A percentile compares a stretch with the other conserved stretches of the same genome.
These are phyloP conservation scores for Yamadazyma songkhlaensis DNA, from an alignment of 1,139 yeast species.

Conservation along the genomic window DNA sequence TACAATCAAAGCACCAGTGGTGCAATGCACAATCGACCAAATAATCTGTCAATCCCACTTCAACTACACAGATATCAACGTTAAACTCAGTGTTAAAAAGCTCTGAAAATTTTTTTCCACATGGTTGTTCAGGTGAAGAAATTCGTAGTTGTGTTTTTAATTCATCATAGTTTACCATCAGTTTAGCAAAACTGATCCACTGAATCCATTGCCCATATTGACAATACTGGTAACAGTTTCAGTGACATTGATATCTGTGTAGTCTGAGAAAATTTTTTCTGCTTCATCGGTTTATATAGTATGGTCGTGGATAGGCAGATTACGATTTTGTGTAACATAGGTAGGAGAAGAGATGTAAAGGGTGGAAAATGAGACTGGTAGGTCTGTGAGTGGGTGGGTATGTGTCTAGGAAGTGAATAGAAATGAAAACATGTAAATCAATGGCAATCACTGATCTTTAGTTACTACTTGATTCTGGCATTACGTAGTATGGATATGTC, in stretches of 20 bases:
- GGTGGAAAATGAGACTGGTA: no score
- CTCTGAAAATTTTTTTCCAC: conserved; percentile 61
- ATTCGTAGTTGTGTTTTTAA: conserved; percentile 48
- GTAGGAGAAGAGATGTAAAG: no score
- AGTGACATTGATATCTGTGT: not conserved
- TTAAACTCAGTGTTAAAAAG: conserved; percentile 62
- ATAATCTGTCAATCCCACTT: not conserved
- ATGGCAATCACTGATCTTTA: no score
- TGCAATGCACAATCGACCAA: no score
- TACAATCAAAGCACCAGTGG: no score
- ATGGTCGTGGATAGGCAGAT: not conserved
- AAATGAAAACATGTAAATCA: no score
- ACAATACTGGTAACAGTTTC: not conserved
- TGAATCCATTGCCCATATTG: not conserved
- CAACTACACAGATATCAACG: not conserved
- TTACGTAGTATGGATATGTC: no score
- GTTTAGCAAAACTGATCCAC: conserved; percentile 1
- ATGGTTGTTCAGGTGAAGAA: conserved; percentile 65
- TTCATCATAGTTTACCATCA: conserved; percentile 33
- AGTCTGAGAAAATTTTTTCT: conserved; percentile 2
- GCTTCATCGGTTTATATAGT: conserved; percentile 2
- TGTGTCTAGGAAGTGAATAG: no score
- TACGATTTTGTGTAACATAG: no score
- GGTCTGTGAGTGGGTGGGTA: no score
- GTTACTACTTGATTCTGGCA: no score